These are phyloP conservation scores for Alternaria sp. DNA, from an alignment of 2,329 filamentous ascomycete genomes.

Conservation along the genomic window DNA sequence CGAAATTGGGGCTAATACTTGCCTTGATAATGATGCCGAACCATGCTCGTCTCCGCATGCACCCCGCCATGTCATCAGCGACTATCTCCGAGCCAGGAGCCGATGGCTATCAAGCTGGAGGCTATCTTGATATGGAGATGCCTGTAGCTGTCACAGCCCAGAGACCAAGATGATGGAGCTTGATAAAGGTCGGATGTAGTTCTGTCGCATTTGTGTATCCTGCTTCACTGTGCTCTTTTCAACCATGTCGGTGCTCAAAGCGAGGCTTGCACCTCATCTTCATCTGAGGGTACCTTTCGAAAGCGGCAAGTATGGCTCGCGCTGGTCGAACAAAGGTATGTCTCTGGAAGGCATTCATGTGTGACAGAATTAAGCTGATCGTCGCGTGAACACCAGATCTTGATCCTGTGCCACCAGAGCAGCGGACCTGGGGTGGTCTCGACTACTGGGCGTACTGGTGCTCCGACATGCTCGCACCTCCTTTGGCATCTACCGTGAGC, in stretches of 20 bases:
- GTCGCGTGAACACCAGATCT: constrained; percentile 26
- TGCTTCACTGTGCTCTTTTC: neutral
- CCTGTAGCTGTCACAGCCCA: neutral
- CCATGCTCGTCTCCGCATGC: neutral
- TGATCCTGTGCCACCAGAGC: constrained; percentile 49
- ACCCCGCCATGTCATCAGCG: constrained; percentile 16
- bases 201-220: neutral
- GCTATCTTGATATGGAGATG: neutral
- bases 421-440: constrained; percentile 55
- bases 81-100: constrained; percentile 15
- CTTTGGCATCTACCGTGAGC: constrained; percentile 48
- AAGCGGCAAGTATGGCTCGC: constrained; percentile 49
- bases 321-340: constrained; percentile 58
- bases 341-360: neutral
- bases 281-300: constrained; percentile 48
- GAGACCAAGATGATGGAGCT: neutral
- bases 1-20: neutral
- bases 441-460: constrained; percentile 59
- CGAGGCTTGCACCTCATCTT: constrained; percentile 48
- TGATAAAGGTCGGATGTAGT: neutral
- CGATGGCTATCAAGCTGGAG: neutral
- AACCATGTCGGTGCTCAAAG: constrained; percentile 45
- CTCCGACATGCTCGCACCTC: constrained; percentile 55
- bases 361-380: neutral
- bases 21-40: neutral